phyloP scores from a whole-genome alignment of 2,329 filamentous ascomycete genomes.

The Metarhizium humberi region DNA sequence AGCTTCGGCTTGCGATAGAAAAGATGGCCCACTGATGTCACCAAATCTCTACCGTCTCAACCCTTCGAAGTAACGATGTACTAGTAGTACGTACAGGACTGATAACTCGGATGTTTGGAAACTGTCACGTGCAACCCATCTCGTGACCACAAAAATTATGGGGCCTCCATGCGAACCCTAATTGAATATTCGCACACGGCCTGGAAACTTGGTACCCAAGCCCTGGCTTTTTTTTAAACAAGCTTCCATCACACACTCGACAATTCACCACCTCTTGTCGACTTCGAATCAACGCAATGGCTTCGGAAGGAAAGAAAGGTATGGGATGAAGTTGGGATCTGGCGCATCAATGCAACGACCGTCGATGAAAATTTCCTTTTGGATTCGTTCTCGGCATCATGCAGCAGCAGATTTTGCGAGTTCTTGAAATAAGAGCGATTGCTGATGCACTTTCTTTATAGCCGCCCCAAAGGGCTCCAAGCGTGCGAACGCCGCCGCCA shows the following conservation, averaged over 20 bases:
- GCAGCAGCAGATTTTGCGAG: slow-evolving; percentile 71
- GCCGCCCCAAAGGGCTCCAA: slow-evolving; percentile 58
- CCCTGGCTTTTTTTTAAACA: too few species aligned
- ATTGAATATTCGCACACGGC: slow-evolving; percentile 13
- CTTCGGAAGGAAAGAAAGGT: slow-evolving; percentile 38
- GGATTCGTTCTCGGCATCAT: slow-evolving; percentile 35
- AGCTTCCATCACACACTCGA: neutral
- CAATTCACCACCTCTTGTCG: neutral
- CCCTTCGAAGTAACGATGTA: too few species aligned
- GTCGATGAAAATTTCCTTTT: slow-evolving; percentile 4
- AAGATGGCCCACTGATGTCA: too few species aligned
- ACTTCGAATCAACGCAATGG: slow-evolving; percentile 22
- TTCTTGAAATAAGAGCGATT: slow-evolving; percentile 59
- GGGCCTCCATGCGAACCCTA: slow-evolving; percentile 13
- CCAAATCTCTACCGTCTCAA: slow-evolving; percentile 18
- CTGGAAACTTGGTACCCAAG: too few species aligned
- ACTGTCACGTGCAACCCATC: neutral
- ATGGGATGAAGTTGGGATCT: slow-evolving; percentile 24
- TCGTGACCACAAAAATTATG: neutral
- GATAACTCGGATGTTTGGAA: too few species aligned
- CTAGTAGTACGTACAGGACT: too few species aligned
- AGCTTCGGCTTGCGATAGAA: too few species aligned
- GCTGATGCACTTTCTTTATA: slow-evolving; percentile 54
- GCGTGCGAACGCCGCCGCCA: slow-evolving; percentile 89
- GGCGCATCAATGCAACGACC: slow-evolving; percentile 5